Base-by-base conservation (phyloP, 2,329 filamentous ascomycete genomes). In the Ophiostoma ulmi region DNA sequence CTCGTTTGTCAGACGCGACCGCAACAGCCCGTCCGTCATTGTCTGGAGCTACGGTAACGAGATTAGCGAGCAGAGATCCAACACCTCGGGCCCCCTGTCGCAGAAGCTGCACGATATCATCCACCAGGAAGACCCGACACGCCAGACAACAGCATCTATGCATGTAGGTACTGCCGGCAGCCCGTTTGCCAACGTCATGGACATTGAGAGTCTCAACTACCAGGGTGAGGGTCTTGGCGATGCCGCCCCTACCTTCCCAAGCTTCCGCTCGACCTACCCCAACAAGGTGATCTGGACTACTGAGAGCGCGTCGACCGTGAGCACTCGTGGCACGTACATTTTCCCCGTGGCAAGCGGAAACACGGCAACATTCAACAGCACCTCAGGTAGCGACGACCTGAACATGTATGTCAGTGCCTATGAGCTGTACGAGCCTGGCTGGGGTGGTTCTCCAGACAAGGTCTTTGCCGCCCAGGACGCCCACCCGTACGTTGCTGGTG, bases 31-130 rank as follows among this genome's bases (percentile, higher is more conserved):
- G 3, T 86, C 84, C 0, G 77, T 87, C 31, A 78, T 85, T 38
- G 78, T 79, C 1, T 86, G 85, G 85, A 84, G 83, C 72, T 80
- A 83, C 68, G 85, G 85, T 3, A 87, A 87, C 75, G 85, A 87
- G 75, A 79, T 87, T 1, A 75, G 78, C 0, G 84, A 87, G 74
- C 84, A 87, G 76, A 73, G 75, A 5, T 76, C 77, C 52, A 72
- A 76, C 64, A 72, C 77, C 1, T 79, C 79, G 8, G 78, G 77
- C 3, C 74, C 75, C 0, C 74, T 79, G 0, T 80, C 78, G 14
- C 75, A 76, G 35, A 68, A 69, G 10, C 79, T 87, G 3, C 78
- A 78, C 14, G 77, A 79, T 35, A 83, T 86, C 5, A 75, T 82
- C 0, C 75, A 73, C 31, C 75, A 80, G 5, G 85, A 87, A 73